These are phyloP conservation scores for Aspergillus bombycis DNA, from an alignment of 2,329 filamentous ascomycete species.

Conservation along the genomic window DNA sequence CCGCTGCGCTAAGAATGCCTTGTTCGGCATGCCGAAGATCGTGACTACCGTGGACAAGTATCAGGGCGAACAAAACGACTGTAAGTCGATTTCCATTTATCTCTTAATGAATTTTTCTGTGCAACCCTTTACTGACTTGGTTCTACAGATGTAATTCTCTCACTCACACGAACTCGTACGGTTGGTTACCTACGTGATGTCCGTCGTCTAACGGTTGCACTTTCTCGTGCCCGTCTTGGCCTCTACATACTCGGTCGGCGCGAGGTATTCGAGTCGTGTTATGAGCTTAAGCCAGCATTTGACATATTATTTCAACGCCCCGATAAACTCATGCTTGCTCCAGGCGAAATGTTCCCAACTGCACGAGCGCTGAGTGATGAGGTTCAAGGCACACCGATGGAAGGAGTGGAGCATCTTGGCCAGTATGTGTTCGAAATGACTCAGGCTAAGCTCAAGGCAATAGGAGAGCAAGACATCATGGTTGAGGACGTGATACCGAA, in stretches of 20 bases:
- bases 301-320: constrained; percentile 74
- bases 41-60: constrained; percentile 98
- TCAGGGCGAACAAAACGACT: constrained; percentile 98
- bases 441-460: constrained; percentile 65
- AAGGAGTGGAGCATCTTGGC: constrained; percentile 88
- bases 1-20: constrained; percentile 76
- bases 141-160: constrained; percentile 82
- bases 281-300: constrained; percentile 86
- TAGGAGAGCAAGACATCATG: constrained; percentile 51
- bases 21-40: constrained; percentile 87
- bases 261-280: constrained; percentile 84
- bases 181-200: constrained; percentile 94
- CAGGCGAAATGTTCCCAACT: constrained; percentile 83
- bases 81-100: constrained; percentile 58
- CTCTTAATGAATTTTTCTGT: background rate
- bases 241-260: constrained; percentile 90
- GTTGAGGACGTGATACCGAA: constrained; percentile 38
- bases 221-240: constrained; percentile 88
- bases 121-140: constrained; percentile 18
- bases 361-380: constrained; percentile 56
- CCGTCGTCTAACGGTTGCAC: constrained; percentile 87
- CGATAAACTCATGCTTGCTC: constrained; percentile 78
- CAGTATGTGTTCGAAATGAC: constrained; percentile 99
- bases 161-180: constrained; percentile 82
- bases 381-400: constrained; percentile 70